These are phyloP conservation scores for Lactarius hengduanensis DNA, from an alignment of 768 basidiomycete species.

Conservation along the genomic window DNA sequence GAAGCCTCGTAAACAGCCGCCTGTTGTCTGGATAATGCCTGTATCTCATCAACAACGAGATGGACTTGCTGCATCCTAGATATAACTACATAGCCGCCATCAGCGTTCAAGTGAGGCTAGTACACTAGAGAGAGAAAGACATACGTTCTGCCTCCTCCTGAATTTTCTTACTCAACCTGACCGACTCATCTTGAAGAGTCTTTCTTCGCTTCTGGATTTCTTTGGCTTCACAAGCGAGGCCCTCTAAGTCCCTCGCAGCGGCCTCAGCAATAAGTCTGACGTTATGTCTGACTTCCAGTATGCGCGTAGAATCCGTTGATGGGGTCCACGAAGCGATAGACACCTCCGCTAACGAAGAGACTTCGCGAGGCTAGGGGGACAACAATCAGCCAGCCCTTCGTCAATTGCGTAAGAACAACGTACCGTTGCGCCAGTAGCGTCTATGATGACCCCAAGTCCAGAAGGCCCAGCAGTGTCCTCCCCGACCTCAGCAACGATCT, in stretches of 20 bases:
- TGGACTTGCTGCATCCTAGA: constrained; percentile 75
- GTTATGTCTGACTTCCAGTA: constrained; percentile 98
- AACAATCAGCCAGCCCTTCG: constrained; percentile 19
- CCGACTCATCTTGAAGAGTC: constrained; percentile 68
- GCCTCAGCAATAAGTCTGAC: constrained; percentile 81
- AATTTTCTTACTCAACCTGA: constrained; percentile 63
- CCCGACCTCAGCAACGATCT: constrained; percentile 87
- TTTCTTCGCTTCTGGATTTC: constrained; percentile 76
- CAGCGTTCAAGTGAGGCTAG: neutral
- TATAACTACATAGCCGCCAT: constrained; percentile 54
- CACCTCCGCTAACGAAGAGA: constrained; percentile 79
- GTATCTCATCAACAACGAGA: constrained; percentile 70
- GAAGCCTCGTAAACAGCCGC: constrained; percentile 66
- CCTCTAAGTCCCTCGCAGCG: constrained; percentile 81
- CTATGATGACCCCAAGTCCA: constrained; percentile 85
- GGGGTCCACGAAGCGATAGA: constrained; percentile 81
- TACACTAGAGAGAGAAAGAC: constrained; percentile 30
- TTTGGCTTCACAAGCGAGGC: constrained; percentile 87
- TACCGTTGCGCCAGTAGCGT: constrained; percentile 91
- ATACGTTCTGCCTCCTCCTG: constrained; percentile 75
- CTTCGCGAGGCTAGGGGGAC: constrained; percentile 69
- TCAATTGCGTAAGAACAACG: constrained; percentile 34
- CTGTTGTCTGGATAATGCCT: constrained; percentile 59
- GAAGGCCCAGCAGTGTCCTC: constrained; percentile 46
- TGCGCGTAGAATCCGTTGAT: constrained; percentile 78